These are phyloP conservation scores for Blastobotrys serpentis DNA, from an alignment of 1,139 yeast genomes.

Conservation along the genomic window DNA sequence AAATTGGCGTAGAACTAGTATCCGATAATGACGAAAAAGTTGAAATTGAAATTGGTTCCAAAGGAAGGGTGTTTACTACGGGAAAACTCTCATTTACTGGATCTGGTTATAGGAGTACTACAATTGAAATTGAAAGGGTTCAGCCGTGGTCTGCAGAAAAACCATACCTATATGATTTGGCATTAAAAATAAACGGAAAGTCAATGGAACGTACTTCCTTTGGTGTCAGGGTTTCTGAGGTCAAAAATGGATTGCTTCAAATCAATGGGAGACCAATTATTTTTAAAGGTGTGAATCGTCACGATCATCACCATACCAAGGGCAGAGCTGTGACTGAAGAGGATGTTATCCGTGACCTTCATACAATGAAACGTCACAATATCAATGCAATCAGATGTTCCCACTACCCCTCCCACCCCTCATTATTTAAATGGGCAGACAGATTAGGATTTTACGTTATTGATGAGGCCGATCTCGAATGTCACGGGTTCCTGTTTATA, in stretches of 20 bases:
- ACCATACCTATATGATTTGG: slow-evolving; percentile 34
- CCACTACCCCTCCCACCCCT: slow-evolving; percentile 36
- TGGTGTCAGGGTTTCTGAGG: slow-evolving; percentile 38
- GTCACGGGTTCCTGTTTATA: slow-evolving; percentile 37
- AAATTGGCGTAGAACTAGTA: slow-evolving; percentile 13
- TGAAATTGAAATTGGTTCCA: slow-evolving; percentile 8
- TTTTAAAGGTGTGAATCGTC: slow-evolving; percentile 40
- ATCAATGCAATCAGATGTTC: slow-evolving; percentile 40
- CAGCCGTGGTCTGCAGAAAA: slow-evolving; percentile 39
- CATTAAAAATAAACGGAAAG: slow-evolving; percentile 19
- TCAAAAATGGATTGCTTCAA: slow-evolving; percentile 32
- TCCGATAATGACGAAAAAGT: slow-evolving; percentile 18
- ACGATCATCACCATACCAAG: slow-evolving; percentile 39
- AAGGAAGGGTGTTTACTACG: neutral
- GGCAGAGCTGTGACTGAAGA: slow-evolving; percentile 42
- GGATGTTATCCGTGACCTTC: slow-evolving; percentile 34
- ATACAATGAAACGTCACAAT: slow-evolving; percentile 38
- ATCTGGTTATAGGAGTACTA: neutral
- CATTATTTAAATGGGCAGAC: slow-evolving; percentile 28
- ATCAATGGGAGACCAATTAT: slow-evolving; percentile 37
- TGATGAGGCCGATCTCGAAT: slow-evolving; percentile 43
- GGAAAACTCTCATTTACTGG: neutral
- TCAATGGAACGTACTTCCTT: slow-evolving; percentile 21
- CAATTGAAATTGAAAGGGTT: slow-evolving; percentile 15
- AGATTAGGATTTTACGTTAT: slow-evolving; percentile 40